Evolutionary conservation across 768 basidiomycete species (phyloP), one percentile per base, ranked within the genome.

Genomic region (Vishniacozyma victoriae): DNA sequence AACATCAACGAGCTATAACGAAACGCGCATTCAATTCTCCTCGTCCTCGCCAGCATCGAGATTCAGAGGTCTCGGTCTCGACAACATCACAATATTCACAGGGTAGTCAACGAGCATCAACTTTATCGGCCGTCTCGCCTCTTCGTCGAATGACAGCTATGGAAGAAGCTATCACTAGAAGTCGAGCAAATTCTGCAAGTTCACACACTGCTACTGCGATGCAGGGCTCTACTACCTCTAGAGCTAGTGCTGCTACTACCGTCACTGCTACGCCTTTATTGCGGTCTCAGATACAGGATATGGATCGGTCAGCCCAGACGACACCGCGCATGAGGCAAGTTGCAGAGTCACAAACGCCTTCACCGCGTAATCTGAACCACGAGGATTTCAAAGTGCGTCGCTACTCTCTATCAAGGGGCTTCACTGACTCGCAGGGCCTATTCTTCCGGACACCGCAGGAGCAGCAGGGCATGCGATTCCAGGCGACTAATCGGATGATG

Each of bases 391-490:
- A 54, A 29, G 63, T 65, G 45, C 42, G 63, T 44, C 35, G 19
- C 18, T 6, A 16, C 22, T 44, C 22, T 36, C 16, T 9, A 4
- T 38, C 5, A 16, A 24, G 23, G 41, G 36, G 19, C 23, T 19
- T 7, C 20, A n/a, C 14, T 25, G n/a, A 25, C 15, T 40, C 14
- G 14, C 41, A 65, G 63, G 60, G 58, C 12, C 36, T 67, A n/a
- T 67, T 67, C 55, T 67, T 61, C 47, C 56, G 62, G 4, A 64
- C 65, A 6, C 65, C 65, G 3, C 44, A 50, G 26, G 60, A 64
- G 37, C 35, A 37, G 16, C 38, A 42, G 15, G 43, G 42, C 15
- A 46, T 50, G 7, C 57, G 56, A 43, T 41, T 49, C 24, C 35
- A 46, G 9, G 25, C 47, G 13, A 29, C 22, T n/a, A n/a, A n/a